Evolutionary conservation across 805 yeast genomes (phyloP).

Genomic region (Blastobotrys attinorum): DNA sequence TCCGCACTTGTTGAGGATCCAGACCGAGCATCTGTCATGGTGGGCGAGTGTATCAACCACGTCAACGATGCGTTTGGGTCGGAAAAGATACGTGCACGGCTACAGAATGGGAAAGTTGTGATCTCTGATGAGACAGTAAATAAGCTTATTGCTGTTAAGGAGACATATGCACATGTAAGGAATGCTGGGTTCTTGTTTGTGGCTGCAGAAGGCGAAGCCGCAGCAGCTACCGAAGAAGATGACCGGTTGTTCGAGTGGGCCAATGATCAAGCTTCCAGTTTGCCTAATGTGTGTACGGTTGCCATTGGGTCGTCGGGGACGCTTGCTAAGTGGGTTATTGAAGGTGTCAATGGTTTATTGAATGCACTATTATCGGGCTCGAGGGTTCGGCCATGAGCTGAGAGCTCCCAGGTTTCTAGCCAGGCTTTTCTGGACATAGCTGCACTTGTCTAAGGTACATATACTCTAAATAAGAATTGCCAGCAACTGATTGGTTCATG

Average conservation of each 20-base stretch:
- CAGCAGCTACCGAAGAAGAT: slow-evolving; percentile 22
- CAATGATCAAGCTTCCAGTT: slow-evolving; percentile 9
- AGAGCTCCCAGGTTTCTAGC: too few relatives aligned
- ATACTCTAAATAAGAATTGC: too few relatives aligned
- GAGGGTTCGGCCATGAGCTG: background rate
- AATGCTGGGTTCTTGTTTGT: slow-evolving; percentile 20
- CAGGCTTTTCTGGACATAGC: too few relatives aligned
- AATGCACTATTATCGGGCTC: slow-evolving; percentile 17
- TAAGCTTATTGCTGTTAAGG: slow-evolving; percentile 35
- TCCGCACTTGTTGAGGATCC: slow-evolving; percentile 39
- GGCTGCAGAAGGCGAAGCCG: slow-evolving; percentile 14
- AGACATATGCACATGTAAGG: slow-evolving; percentile 10
- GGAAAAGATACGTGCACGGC: slow-evolving; percentile 66
- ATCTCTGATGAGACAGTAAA: slow-evolving; percentile 61
- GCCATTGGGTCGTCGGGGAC: slow-evolving; percentile 26
- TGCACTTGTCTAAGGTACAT: too few relatives aligned
- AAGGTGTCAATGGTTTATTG: slow-evolving; percentile 28
- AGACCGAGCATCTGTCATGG: slow-evolving; percentile 56
- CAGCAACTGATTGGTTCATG: too few relatives aligned
- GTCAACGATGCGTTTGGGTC: slow-evolving; percentile 66
- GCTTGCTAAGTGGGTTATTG: slow-evolving; percentile 25
- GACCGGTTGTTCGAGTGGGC: slow-evolving; percentile 26
- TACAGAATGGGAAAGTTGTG: slow-evolving; percentile 59
- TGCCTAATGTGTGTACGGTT: slow-evolving; percentile 20
- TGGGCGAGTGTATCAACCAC: slow-evolving; percentile 82